Percentiles rank a stretch among this genome's conserved stretches.
Evolutionary conservation across 371 early-diverging fungal genomes (phyloP).

Genomic region (Thermomucor indicae-seudaticae): DNA sequence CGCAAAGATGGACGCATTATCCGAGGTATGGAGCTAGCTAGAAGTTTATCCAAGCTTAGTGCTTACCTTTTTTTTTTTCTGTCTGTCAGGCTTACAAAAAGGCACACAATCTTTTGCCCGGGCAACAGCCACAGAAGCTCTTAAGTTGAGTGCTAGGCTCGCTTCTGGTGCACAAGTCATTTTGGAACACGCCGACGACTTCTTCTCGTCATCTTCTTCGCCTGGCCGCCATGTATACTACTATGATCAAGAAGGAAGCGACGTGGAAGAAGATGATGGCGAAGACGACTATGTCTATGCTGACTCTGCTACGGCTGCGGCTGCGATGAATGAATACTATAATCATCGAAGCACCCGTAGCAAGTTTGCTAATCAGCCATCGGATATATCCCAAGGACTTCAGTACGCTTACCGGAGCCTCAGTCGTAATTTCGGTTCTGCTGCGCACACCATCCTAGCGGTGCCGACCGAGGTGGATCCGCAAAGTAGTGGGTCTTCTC

Average conservation of each 20-base stretch:
- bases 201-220: conserved; percentile 37
- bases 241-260: background rate
- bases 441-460: conserved; percentile 85
- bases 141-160: conserved; percentile 81
- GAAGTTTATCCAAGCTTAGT: too few relatives aligned
- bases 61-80: background rate
- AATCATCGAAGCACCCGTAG: conserved; percentile 27
- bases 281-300: conserved; percentile 8
- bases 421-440: conserved; percentile 70
- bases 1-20: conserved; percentile 87
- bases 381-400: conserved; percentile 82
- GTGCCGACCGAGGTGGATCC: conserved; percentile 76
- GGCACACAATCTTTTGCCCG: conserved; percentile 88
- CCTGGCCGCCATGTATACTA: conserved; percentile 5
- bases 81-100: conserved; percentile 61
- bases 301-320: background rate
- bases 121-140: conserved; percentile 87
- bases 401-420: conserved; percentile 77
- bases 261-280: conserved; percentile 6
- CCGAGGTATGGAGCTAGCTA: conserved; percentile 48
- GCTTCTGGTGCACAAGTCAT: conserved; percentile 90
- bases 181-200: conserved; percentile 88
- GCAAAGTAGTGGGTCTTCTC: conserved; percentile 7
- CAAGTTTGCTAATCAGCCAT: conserved; percentile 83
- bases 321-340: conserved; percentile 1